These are phyloP conservation scores for Botrytis byssoidea DNA, from an alignment of 2,329 filamentous ascomycete species.

Conservation along the genomic window DNA sequence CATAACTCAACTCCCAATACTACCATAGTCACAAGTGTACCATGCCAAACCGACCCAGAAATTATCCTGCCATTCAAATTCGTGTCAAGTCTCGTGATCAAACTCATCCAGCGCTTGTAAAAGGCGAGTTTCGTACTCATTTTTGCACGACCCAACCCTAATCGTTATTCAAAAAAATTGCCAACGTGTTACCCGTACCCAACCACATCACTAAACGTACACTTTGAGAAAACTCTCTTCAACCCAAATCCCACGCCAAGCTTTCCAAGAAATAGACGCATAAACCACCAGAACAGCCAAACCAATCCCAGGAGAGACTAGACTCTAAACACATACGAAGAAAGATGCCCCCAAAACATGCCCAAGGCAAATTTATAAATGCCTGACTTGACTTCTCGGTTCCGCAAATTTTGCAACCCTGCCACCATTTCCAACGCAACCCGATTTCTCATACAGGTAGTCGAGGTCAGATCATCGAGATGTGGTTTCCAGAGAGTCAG, in stretches of 20 bases:
- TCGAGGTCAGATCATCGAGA: not conserved
- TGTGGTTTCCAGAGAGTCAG: not conserved
- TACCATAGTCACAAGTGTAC: rapidly evolving
- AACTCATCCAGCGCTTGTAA: not conserved
- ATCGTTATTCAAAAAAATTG: too few relatives aligned
- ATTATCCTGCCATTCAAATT: not conserved
- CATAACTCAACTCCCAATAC: not conserved
- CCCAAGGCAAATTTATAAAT: not conserved
- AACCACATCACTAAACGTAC: not conserved
- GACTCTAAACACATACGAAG: not conserved
- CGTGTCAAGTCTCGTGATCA: not conserved
- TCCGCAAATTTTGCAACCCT: not conserved
- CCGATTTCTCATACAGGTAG: not conserved
- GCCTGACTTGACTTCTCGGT: not conserved
- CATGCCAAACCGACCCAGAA: not conserved
- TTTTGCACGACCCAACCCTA: not conserved
- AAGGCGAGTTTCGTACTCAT: rapidly evolving
- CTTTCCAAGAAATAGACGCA: not conserved
- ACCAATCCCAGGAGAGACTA: not conserved
- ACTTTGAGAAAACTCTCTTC: not conserved
- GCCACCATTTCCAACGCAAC: not conserved
- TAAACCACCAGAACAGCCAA: not conserved
- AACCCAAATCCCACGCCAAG: not conserved
- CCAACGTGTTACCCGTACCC: too few relatives aligned
- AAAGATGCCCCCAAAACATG: not conserved